These are phyloP conservation scores for Dipodascus albidus DNA, from an alignment of 805 yeast genomes.

Conservation along the genomic window DNA sequence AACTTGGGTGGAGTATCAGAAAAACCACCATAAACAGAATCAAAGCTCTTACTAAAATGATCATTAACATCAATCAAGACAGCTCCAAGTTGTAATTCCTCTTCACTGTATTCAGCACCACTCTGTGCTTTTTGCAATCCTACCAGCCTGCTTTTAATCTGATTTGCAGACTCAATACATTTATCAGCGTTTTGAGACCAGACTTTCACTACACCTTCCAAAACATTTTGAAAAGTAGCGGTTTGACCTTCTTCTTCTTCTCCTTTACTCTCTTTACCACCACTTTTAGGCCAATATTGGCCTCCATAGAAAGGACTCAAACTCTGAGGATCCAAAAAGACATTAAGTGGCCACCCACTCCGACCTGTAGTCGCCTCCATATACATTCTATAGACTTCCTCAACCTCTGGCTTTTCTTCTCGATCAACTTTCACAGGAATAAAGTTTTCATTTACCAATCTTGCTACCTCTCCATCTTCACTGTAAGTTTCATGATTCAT, in stretches of 20 bases:
- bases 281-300: constrained; percentile 29
- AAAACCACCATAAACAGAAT: constrained; percentile 24
- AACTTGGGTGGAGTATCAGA: constrained; percentile 29
- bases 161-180: constrained; percentile 20
- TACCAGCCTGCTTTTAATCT: constrained; percentile 16
- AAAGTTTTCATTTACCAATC: constrained; percentile 21
- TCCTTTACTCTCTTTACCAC: constrained; percentile 6
- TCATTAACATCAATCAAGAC: constrained; percentile 15
- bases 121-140: constrained; percentile 18
- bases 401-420: constrained; percentile 31
- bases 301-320: constrained; percentile 29
- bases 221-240: constrained; percentile 20
- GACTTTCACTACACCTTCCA: constrained; percentile 19
- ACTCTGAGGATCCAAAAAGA: constrained; percentile 25
- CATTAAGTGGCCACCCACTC: constrained; percentile 32
- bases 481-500: constrained; percentile 27
- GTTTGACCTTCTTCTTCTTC: constrained; percentile 5
- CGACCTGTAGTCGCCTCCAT: constrained; percentile 26
- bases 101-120: constrained; percentile 9
- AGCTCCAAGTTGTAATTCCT: constrained; percentile 6
- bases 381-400: constrained; percentile 28
- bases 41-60: constrained; percentile 20
- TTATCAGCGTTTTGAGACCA: constrained; percentile 22
- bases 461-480: constrained; percentile 17
- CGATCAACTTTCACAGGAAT: constrained; percentile 29